phyloP scores from a whole-genome alignment of 1,139 yeast genomes.

The Pichia sp. region DNA sequence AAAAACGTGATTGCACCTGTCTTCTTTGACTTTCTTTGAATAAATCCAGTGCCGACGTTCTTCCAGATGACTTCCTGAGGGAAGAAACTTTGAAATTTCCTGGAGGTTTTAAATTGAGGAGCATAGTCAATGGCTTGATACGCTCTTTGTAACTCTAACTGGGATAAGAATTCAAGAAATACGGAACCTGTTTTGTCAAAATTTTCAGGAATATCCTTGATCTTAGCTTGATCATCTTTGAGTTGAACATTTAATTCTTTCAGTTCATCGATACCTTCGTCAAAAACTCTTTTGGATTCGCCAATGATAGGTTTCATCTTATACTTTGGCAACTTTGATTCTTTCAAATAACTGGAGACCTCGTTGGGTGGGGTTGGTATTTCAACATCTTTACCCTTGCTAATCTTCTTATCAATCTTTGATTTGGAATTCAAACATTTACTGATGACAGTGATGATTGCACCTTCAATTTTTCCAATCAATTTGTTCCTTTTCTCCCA shows the following conservation, averaged over 20 bases:
- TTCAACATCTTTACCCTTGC: slow-evolving; percentile 13
- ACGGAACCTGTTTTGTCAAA: slow-evolving; percentile 57
- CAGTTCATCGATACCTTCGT: slow-evolving; percentile 58
- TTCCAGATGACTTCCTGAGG: slow-evolving; percentile 85
- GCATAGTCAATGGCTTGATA: slow-evolving; percentile 58
- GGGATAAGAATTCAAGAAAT: slow-evolving; percentile 80
- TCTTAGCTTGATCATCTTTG: slow-evolving; percentile 44
- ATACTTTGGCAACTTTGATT: slow-evolving; percentile 69
- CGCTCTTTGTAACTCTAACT: slow-evolving; percentile 86
- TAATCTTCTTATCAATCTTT: slow-evolving; percentile 51
- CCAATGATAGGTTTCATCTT: slow-evolving; percentile 62
- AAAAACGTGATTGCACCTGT: slow-evolving; percentile 35
- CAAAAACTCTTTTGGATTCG: slow-evolving; percentile 77
- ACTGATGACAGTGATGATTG: slow-evolving; percentile 54
- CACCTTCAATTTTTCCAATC: slow-evolving; percentile 59
- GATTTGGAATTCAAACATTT: slow-evolving; percentile 54
- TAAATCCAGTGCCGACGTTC: slow-evolving; percentile 45
- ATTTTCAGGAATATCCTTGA: slow-evolving; percentile 28
- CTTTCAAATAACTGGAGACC: slow-evolving; percentile 61
- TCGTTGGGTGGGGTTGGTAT: slow-evolving; percentile 42
- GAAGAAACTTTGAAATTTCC: slow-evolving; percentile 43
- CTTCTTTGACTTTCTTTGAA: slow-evolving; percentile 36
- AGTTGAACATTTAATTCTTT: slow-evolving; percentile 65
- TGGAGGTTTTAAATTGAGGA: slow-evolving; percentile 36
- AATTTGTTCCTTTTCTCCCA: slow-evolving; percentile 58